These are phyloP conservation scores for Blastobotrys niveus DNA, from an alignment of 1,139 yeast genomes.

Conservation along the genomic window DNA sequence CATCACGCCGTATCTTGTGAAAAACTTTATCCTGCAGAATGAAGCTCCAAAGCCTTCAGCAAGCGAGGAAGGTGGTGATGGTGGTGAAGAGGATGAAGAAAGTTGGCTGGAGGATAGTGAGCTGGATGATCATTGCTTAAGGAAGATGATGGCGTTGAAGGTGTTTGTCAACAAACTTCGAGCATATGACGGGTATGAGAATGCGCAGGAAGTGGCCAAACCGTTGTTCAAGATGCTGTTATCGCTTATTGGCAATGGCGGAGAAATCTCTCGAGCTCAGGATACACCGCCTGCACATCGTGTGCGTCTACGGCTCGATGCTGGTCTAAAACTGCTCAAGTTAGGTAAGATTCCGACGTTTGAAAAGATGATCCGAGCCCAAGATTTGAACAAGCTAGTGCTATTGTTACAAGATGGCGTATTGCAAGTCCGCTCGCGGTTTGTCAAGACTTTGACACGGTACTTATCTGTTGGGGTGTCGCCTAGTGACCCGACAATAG, in stretches of 20 bases:
- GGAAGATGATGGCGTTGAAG: conserved; percentile 45
- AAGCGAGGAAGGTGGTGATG: conserved; percentile 7
- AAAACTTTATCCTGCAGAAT: conserved; percentile 54
- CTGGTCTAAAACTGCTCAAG: conserved; percentile 62
- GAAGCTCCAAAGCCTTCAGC: conserved; percentile 5
- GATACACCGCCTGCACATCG: conserved; percentile 59
- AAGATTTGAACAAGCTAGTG: conserved; percentile 49
- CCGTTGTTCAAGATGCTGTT: conserved; percentile 59
- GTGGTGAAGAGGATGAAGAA: conserved; percentile 22
- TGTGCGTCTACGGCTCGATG: conserved; percentile 57
- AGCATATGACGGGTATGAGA: conserved; percentile 38
- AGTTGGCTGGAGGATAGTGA: conserved; percentile 27
- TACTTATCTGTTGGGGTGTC: conserved; percentile 43
- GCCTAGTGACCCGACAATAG: conserved; percentile 16
- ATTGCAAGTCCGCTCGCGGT: conserved; percentile 49
- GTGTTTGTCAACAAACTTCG: conserved; percentile 60
- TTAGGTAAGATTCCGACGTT: conserved; percentile 54
- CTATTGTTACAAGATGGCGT: conserved; percentile 65
- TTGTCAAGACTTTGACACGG: conserved; percentile 49
- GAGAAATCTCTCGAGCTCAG: conserved; percentile 62
- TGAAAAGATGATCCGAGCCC: conserved; percentile 49
- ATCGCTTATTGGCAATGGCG: conserved; percentile 68
- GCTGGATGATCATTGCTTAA: conserved; percentile 38
- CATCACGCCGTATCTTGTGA: conserved; percentile 55
- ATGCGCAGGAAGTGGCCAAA: conserved; percentile 41